Conservation (phyloP, 768 basidiomycete genomes). For the Xerocomellus chrysenteron region DNA sequence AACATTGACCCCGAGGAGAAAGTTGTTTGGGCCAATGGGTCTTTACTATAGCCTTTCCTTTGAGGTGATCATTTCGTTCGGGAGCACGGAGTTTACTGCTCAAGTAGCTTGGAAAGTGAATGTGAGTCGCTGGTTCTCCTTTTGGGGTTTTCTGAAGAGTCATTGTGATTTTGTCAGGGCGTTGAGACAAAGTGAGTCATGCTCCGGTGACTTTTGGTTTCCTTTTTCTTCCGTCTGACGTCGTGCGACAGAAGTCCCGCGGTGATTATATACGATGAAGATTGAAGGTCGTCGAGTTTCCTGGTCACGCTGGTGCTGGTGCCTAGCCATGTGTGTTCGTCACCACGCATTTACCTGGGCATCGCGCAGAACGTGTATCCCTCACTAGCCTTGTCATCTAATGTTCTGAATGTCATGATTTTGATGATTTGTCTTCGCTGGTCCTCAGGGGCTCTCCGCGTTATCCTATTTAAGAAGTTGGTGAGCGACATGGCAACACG, state of each 20-base stretch:
- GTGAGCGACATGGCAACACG: too few relatives aligned
- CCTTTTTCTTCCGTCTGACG: neutral
- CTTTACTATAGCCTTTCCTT: conserved; percentile 1
- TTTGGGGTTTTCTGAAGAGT: neutral
- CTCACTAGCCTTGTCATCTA: neutral
- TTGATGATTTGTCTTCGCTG: neutral
- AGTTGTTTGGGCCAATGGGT: neutral
- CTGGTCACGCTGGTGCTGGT: neutral
- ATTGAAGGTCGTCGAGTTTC: neutral
- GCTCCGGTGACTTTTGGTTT: too few relatives aligned
- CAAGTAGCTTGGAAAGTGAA: conserved; percentile 13
- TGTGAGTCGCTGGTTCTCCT: neutral
- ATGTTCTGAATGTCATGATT: neutral
- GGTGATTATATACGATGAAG: conserved; percentile 2
- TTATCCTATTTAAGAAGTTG: neutral
- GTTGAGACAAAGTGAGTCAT: conserved; percentile 7
- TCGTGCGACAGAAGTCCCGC: neutral
- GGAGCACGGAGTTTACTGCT: conserved; percentile 26
- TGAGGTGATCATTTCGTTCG: conserved; percentile 17
- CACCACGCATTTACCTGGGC: neutral
- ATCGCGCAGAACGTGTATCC: neutral
- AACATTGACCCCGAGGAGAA: neutral
- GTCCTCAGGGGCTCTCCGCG: neutral
- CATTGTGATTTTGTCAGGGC: neutral
- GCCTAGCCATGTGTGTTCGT: neutral